Base-by-base conservation (phyloP, 768 basidiomycete genomes). In the Mycena galopus region DNA sequence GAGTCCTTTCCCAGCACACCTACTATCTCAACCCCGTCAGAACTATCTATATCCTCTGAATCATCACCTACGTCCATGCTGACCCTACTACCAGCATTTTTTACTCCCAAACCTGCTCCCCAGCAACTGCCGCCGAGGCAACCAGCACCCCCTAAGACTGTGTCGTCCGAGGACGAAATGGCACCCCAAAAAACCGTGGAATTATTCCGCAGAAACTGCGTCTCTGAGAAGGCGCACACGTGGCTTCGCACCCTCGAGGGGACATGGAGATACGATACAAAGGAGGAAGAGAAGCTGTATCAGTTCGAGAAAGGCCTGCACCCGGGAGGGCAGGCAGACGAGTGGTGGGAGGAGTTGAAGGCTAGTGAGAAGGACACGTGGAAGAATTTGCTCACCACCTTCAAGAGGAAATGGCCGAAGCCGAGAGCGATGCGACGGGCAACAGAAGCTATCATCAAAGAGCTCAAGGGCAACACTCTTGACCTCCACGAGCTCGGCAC, bases 361-460 rank as follows among this genome's bases (percentile, higher is more conserved):
- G 51, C 17, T 1, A 17, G 19, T 10, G 64, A 73, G 9, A 66
- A 44, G 68, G 21, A 37, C 23, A 39, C 29, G 66, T 64, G 64
- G 30, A 8, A 8, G 11, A 6, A 10, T 3, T n/a, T 70, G 47
- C 37, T 61, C 59, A 17, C 3, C 4, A 64, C 64, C 0, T 73
- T 73, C 42, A 42, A 61, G 32, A 42, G 7, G 32, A 66, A 67
- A 19, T 73, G 73, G 73, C 39, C 73, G 12, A 62, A 30, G 23
- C 68, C 73, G 4, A 65, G 29, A 12, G 8, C 61, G 21, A 44
- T n/a, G 11, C 21, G 44, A 19, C 65, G 44, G 21, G 21, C 55
- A 32, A 53, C 35, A 23, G 53, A 56, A 1, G 8, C 33, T 2
- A 65, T 67, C 2, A 64, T 73, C 17, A 2, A 23, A 2, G 67